Evolutionary conservation across 1,284 basidiomycete genomes (phyloP).

Genomic region (Cutaneotrichosporon dermatis): DNA sequence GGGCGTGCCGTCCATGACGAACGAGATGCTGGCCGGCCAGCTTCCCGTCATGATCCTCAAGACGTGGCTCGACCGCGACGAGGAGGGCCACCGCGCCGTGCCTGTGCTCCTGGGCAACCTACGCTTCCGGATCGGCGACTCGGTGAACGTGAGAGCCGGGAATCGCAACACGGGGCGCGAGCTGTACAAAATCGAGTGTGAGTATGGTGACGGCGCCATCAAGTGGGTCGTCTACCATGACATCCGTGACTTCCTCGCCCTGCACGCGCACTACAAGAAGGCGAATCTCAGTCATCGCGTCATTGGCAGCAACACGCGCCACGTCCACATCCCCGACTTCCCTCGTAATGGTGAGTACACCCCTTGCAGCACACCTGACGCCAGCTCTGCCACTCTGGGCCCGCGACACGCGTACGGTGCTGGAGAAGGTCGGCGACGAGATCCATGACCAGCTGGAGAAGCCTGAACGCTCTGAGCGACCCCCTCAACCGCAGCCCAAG

Average conservation of each 20-base stretch:
- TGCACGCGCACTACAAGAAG: conserved; percentile 87
- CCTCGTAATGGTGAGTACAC: conserved; percentile 56
- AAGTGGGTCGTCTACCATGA: conserved; percentile 97
- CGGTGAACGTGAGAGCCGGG: conserved; percentile 31
- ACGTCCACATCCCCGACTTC: conserved; percentile 84
- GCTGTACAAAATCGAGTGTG: conserved; percentile 59
- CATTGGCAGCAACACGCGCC: conserved; percentile 53
- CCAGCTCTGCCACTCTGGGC: conserved; percentile 69
- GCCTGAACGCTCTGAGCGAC: not conserved
- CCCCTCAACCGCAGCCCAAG: not conserved
- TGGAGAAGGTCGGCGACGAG: conserved; percentile 55
- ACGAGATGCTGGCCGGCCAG: conserved; percentile 76
- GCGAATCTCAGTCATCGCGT: conserved; percentile 61
- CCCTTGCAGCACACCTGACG: not conserved
- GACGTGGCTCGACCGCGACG: conserved; percentile 88
- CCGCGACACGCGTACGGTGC: conserved; percentile 7
- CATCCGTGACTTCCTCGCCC: conserved; percentile 82
- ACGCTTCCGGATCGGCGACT: conserved; percentile 47
- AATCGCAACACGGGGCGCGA: conserved; percentile 24
- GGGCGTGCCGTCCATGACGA: conserved; percentile 66
- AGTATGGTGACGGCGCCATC: conserved; percentile 90
- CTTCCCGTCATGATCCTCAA: conserved; percentile 77
- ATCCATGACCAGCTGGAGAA: not conserved
- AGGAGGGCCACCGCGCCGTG: conserved; percentile 74
- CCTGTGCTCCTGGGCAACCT: conserved; percentile 66